phyloP scores from a whole-genome alignment of 139 green algal genomes.

The Haematococcus sp. region DNA sequence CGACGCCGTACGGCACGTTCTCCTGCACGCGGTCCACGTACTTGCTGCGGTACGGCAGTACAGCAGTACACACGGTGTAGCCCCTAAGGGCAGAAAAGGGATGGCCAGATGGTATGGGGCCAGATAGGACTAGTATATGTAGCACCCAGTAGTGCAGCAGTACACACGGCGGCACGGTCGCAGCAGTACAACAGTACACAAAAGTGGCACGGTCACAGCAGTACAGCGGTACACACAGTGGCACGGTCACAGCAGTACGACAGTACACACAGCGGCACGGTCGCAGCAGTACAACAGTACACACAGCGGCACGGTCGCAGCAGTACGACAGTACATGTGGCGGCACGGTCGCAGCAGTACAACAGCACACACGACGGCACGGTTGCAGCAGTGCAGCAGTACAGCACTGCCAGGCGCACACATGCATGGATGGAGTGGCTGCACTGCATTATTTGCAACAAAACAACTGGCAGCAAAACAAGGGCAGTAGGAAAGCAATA shows the following conservation, averaged over 20 bases:
- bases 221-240: no score
- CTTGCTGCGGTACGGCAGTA: slow-evolving; percentile 2
- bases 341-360: neutral
- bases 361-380: neutral
- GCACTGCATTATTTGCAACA: no score
- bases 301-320: neutral
- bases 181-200: neutral
- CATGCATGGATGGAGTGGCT: no score
- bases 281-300: neutral
- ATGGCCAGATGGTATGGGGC: no score
- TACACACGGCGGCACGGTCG: neutral
- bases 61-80: neutral
- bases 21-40: slow-evolving; percentile 7
- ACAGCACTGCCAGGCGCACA: no score
- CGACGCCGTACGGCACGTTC: neutral
- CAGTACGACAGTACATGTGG: no score
- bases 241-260: neutral
- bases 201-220: neutral
- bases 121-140: neutral
- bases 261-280: neutral
- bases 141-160: neutral
- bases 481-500: no score
- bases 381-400: neutral
- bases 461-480: no score
- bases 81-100: neutral